A percentile compares a stretch with the other conserved stretches of the same genome.
phyloP scores from a whole-genome alignment of 2,329 filamentous ascomycete species.

The Aspergillus pseudoglaucus region DNA sequence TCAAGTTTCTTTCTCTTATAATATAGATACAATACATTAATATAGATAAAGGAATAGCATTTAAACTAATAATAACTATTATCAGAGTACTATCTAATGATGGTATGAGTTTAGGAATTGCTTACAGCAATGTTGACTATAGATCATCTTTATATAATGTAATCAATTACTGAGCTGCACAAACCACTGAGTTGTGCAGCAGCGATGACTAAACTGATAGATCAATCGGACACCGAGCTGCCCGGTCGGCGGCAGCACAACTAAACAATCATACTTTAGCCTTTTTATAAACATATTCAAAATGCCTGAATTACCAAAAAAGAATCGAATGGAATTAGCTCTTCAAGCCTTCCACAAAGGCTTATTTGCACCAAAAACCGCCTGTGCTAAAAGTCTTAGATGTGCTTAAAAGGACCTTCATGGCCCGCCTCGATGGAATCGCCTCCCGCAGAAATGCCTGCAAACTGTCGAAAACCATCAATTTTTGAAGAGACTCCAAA shows the following conservation, averaged over 20 bases:
- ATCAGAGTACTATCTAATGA: too few relatives aligned
- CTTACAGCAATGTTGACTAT: too few relatives aligned
- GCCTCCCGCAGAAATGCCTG: not conserved
- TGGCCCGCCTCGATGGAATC: not conserved
- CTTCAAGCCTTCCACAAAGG: too few relatives aligned
- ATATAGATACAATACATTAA: too few relatives aligned
- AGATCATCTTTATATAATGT: too few relatives aligned
- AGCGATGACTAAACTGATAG: too few relatives aligned
- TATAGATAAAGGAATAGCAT: too few relatives aligned
- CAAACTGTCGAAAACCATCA: constrained; percentile 1
- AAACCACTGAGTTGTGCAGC: too few relatives aligned
- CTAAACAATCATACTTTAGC: not conserved
- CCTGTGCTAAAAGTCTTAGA: not conserved
- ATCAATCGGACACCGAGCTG: not conserved
- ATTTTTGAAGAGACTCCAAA: not conserved
- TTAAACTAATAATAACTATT: too few relatives aligned
- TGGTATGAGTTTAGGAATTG: too few relatives aligned
- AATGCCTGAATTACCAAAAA: not conserved
- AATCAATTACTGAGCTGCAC: too few relatives aligned
- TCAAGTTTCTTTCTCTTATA: too few relatives aligned
- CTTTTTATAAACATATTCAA: not conserved
- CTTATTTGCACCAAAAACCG: not conserved
- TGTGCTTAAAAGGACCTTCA: not conserved
- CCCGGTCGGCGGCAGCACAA: not conserved
- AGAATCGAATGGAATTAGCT: not conserved